Base-by-base conservation (phyloP, 2,329 filamentous ascomycete genomes). In the Cordyceps javanica region DNA sequence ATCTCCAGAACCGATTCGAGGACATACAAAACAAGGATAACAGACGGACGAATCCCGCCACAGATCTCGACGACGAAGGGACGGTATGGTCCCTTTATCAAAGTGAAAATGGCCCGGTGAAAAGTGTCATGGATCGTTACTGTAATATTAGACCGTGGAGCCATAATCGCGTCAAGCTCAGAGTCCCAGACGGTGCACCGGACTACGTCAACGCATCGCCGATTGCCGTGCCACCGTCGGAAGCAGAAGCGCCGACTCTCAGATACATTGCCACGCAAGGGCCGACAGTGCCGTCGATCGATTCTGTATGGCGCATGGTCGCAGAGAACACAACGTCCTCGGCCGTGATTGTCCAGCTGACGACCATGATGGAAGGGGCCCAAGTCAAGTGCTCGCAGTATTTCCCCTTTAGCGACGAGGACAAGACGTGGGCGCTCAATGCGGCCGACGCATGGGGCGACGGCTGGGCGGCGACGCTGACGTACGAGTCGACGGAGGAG, bases 271-370 rank as follows among this genome's bases (percentile, higher is more conserved):
- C 92, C 54, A 97, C 95, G 70, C 91, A 95, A 74, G 94, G 94
- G 0, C 94, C 94, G 6, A 96, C 92, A 67, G 72, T 79, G 60
- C 82, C 83, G 26, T 90, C 89, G 16, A 80, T 88, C 57, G 83
- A 86, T 63, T 91, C 96, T 68, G 89, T 96, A 63, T 99, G 93
- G 90, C 90, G 94, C 68, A 99, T 99, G 94, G 79, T 97, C 36
- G 89, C 90, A 69, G 87, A 95, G 66, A 90, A 95, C 71, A 72
- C 81, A 53, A 68, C 75, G 26, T 85, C 86, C 46, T 84, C 88
- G 2, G 91, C 85, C 1, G 90, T 97, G 58, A 87, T 97, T 55
- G 87, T 97, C 58, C 97, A 97, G 90, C 82, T 99, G 61, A 99
- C 93, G 2, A 90, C 91, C 69, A 93, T 91, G 26, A 81, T 89